Base-by-base conservation (phyloP, 2,329 filamentous ascomycete species). In the Ascochyta lentis region DNA sequence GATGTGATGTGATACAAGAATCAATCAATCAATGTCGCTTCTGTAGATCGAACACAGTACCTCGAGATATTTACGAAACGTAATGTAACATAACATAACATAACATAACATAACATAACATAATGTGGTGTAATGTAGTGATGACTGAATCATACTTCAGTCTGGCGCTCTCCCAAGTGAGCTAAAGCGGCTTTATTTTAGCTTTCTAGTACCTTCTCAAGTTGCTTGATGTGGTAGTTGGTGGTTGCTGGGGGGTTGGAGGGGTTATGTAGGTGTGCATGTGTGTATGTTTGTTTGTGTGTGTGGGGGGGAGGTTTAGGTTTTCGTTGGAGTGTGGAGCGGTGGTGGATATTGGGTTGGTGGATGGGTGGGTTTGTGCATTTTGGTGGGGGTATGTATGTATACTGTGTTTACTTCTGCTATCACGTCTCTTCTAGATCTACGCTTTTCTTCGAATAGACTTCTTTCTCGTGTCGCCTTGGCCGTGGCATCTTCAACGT, bases 111-210 rank as follows among this genome's bases (percentile, higher is more conserved):
- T 16, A 16, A 16, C 16, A 16, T 16, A 16, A 16, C 16, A 16
- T 16, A 16, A 16, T 16, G 16, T 16, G 16, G 16, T 19, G 19
- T 19, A 19, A 19, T 19, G 2, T 19, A 6, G 3, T 37, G 10
- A n/a, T 44, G 39, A 44, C 27, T 31, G 48, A 43, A 12, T 13
- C 29, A 10, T 15, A 50, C 48, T 50, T 50, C 40, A 44, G 48
- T 50, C 48, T 50, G 48, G 48, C 39, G 48, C 39, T 50, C 48
- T 50, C 48, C 48, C 48, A 50, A 44, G 48, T 50, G 48, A 44
- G 48, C 48, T 50, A 50, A 44, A 50, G 48, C 48, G 47, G 43
- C 47, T 24, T n/a, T 23, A n/a, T 10, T 10, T 10, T 12, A 4
- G 10, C 0, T 6, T 26, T 26, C n/a, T 26, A 4, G n/a, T 19